Evolutionary conservation across 1,139 yeast species (phyloP), one percentile per base, ranked within the genome.

Genomic region (Magnusiomyces fungicola): DNA sequence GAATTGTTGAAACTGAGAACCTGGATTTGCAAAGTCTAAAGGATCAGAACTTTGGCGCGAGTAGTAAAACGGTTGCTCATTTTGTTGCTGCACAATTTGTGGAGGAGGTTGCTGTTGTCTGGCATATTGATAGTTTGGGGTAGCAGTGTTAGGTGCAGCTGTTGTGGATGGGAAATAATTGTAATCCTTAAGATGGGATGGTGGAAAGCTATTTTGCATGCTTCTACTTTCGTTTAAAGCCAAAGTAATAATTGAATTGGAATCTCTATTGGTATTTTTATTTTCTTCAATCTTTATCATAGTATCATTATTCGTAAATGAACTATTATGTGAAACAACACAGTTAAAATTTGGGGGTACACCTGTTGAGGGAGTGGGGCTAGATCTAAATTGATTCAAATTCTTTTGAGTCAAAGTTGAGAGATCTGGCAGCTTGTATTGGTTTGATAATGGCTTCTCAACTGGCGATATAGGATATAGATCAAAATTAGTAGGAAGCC

Each of bases 101-200:
- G 29, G 39, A 19, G 25, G 50, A 16, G 40, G 48, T 3, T 38
- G 47, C 36, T 48, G 52, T 16, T 48, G 49, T 30, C n/a, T n/a
- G n/a, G 45, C 41, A 24, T 44, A 49, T 18, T 50, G 53, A 16
- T 44, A 48, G 19, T 39, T 45, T 22, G 25, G 7, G 45, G 14
- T 25, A 21, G 24, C 16, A 4, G 23, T 6, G 23, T 34, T 24
- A 22, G 5, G 16, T 18, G 5, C 23, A 34, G 21, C 36, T 5
- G 6, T 18, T 19, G 4, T n/a, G n/a, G n/a, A 7, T 18, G 7
- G 38, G 14, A 34, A 18, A 34, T 34, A 34, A 9, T n/a, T 34
- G 14, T 18, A 34, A 34, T 34, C 23, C 16, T 34, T 34, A 21
- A 34, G 16, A n/a, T n/a, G n/a, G 16, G 38, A n/a, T 18, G 38